These are phyloP conservation scores for Lepidium didymum DNA, from an alignment of 345 rosid genomes.

Conservation along the genomic window DNA sequence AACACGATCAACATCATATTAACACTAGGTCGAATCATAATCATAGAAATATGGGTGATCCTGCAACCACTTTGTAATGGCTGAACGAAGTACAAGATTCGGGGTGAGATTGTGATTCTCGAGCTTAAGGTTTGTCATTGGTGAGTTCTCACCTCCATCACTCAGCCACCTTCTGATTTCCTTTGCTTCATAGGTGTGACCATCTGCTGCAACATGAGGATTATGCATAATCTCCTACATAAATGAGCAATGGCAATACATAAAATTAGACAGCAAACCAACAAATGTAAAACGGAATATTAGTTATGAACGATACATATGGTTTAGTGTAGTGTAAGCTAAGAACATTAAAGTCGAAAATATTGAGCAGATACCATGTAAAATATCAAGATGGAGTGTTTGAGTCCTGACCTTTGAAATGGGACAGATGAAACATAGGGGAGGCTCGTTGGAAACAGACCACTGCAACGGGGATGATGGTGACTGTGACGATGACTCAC, in stretches of 20 bases:
- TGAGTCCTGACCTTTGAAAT: slow-evolving; percentile 30
- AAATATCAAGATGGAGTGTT: not conserved
- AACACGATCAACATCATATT: slow-evolving; percentile 11
- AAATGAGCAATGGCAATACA: not conserved
- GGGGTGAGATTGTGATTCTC: slow-evolving; percentile 44
- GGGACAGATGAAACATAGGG: slow-evolving; percentile 36
- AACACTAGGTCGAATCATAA: slow-evolving; percentile 5
- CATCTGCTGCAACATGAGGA: slow-evolving; percentile 82
- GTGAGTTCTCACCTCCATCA: slow-evolving; percentile 57
- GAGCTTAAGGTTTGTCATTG: slow-evolving; percentile 54
- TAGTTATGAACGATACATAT: not conserved
- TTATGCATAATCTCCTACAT: slow-evolving; percentile 71
- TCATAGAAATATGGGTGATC: slow-evolving; percentile 13
- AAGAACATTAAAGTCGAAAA: not conserved
- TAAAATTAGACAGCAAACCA: not conserved
- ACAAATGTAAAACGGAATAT: not conserved
- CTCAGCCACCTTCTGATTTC: slow-evolving; percentile 58
- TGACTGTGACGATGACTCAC: slow-evolving; percentile 26
- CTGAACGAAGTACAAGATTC: slow-evolving; percentile 62
- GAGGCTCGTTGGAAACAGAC: slow-evolving; percentile 27
- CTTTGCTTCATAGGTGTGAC: slow-evolving; percentile 62
- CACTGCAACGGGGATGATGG: slow-evolving; percentile 13
- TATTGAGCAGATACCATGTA: slow-evolving; percentile 6
- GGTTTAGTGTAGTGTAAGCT: not conserved
- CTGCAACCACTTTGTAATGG: slow-evolving; percentile 57